Conservation (phyloP, 352 stramenopile species). For the Phytophthora capsici region DNA sequence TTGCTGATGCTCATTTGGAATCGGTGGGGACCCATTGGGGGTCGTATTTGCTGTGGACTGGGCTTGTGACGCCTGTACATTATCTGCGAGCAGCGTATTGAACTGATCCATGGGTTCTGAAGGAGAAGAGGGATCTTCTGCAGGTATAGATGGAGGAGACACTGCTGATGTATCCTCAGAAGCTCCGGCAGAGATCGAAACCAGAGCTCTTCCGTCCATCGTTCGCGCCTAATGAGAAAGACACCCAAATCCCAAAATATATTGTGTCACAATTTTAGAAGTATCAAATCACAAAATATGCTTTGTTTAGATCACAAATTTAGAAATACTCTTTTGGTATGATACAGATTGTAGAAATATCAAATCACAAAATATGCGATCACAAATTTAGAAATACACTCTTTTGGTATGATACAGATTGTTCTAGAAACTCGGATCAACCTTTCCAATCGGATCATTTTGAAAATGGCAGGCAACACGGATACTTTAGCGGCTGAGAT, state of each 20-base stretch:
- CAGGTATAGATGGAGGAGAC: constrained; percentile 3
- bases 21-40: background rate
- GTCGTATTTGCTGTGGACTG: background rate
- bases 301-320: too few species aligned
- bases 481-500: constrained; percentile 54
- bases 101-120: background rate
- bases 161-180: constrained; percentile 2
- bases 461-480: constrained; percentile 22
- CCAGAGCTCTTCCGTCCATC: constrained; percentile 21
- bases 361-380: too few species aligned
- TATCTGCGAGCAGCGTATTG: background rate
- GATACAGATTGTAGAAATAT: too few species aligned
- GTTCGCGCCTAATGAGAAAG: background rate
- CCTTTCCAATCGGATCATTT: too few species aligned
- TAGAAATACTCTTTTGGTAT: too few species aligned
- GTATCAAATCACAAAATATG: too few species aligned
- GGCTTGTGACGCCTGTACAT: background rate
- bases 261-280: too few species aligned
- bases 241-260: background rate
- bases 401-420: too few species aligned
- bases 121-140: background rate
- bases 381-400: too few species aligned
- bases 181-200: constrained; percentile 3
- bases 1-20: background rate
- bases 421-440: too few species aligned